Evolutionary conservation across 2,329 filamentous ascomycete genomes (phyloP).

Genomic region (Aspergillus vadensis): DNA sequence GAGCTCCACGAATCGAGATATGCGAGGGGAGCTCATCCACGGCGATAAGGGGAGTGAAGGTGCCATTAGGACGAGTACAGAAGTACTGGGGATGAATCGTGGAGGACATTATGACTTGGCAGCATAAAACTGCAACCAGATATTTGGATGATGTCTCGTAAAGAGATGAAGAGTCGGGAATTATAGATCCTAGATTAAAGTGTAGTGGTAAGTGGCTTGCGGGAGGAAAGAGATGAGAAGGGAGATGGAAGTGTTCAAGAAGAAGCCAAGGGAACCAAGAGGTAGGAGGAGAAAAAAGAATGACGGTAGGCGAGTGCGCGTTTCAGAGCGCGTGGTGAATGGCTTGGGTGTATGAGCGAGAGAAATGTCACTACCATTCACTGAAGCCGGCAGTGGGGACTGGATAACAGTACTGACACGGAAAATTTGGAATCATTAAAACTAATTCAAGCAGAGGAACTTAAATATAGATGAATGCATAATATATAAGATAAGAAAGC

Average conservation of each 20-base stretch:
- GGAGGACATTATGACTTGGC: conserved; percentile 23
- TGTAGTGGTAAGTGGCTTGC: neutral
- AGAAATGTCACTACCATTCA: conserved; percentile 14
- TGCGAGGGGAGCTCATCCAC: conserved; percentile 48
- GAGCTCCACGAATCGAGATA: conserved; percentile 40
- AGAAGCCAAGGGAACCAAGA: conserved; percentile 9
- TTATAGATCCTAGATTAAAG: neutral
- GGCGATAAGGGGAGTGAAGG: conserved; percentile 46
- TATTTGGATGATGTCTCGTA: neutral
- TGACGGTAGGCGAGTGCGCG: conserved; percentile 11
- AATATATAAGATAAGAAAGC: neutral
- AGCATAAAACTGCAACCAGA: neutral
- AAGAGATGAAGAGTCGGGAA: neutral
- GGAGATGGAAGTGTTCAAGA: conserved; percentile 6
- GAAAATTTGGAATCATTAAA: too few species aligned
- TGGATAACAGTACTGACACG: conserved; percentile 5
- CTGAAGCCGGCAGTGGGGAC: conserved; percentile 8
- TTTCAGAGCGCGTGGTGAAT: conserved; percentile 8
- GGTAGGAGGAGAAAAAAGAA: conserved; percentile 12
- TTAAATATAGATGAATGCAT: neutral
- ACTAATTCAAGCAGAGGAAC: too few species aligned
- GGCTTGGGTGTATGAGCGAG: conserved; percentile 12
- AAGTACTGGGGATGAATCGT: conserved; percentile 45
- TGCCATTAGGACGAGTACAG: conserved; percentile 44
- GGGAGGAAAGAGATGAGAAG: neutral